Evolutionary conservation across 1,284 basidiomycete genomes (phyloP), one percentile per base, ranked within the genome.

Genomic region (Quambalaria eucalypti): DNA sequence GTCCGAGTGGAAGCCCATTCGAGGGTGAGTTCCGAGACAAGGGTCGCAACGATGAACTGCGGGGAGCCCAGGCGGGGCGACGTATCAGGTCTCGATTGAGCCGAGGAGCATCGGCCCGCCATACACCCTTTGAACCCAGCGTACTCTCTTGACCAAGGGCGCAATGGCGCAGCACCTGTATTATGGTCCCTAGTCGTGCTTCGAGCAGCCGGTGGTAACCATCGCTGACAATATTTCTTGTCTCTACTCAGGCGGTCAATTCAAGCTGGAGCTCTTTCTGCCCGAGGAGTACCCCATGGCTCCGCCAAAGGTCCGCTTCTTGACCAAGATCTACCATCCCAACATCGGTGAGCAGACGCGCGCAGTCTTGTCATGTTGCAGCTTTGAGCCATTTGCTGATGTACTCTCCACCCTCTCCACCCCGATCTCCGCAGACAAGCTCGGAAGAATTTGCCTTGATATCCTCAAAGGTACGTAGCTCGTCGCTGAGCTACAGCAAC

Each of bases 221-320:
- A n/a, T n/a, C n/a, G n/a, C n/a, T n/a, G 42, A 7, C 6, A 46
- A 2, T 46, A 23, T 26, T 46, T 46, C 42, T 26, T 6, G 19
- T 5, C 12, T 6, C 42, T 46, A 14, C 29, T 25, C 58, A 95
- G 92, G 85, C 69, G 95, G 95, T 26, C 80, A 87, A 16, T 99
- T 99, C 81, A 88, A 86, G 71, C 82, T 97, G 31, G 95, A 99
- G 78, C 81, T 99, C 47, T 99, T 97, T 80, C 80, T 99, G 44
- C 92, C 95, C 1, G 93, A 97, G 77, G 93, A 97, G 76, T 99
- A 99, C 78, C 93, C 93, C 1, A 97, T 99, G 93, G 88, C 87
- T 51, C 92, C 95, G 0, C 95, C 95, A 29, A 98, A 97, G 79
- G 95, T 99, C 56, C 84, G 95, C 62, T 99, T 98, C 81, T 80